These are phyloP conservation scores for Tetracladium setigerum DNA, from an alignment of 495 filamentous ascomycete species.

Conservation along the genomic window DNA sequence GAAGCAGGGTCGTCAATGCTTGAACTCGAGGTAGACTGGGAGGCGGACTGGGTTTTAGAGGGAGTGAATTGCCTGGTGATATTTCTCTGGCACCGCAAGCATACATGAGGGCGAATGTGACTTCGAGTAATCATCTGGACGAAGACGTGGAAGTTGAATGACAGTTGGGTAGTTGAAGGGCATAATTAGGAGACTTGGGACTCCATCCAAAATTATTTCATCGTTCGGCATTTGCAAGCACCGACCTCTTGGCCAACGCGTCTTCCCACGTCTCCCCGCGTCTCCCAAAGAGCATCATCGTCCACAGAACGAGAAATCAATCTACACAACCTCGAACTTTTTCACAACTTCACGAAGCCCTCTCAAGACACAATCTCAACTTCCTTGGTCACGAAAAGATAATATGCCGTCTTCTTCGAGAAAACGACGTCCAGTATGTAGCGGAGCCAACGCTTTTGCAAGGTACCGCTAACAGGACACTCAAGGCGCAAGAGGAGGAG, in stretches of 20 bases:
- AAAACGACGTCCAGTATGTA: slow-evolving; percentile 11
- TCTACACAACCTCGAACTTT: too few species aligned
- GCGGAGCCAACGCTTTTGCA: neutral
- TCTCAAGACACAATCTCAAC: neutral
- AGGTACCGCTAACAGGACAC: neutral
- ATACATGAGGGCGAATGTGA: slow-evolving; percentile 33
- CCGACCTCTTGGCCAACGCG: slow-evolving; percentile 8
- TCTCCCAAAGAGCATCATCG: neutral
- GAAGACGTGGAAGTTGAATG: slow-evolving; percentile 3
- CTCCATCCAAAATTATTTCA: too few species aligned
- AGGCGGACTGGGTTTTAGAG: slow-evolving; percentile 8
- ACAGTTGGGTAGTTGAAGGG: too few species aligned
- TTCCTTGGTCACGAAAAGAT: neutral
- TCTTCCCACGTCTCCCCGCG: slow-evolving; percentile 1
- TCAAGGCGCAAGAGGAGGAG: slow-evolving; percentile 11
- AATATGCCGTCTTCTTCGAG: slow-evolving; percentile 16
- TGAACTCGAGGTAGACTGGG: slow-evolving; percentile 5
- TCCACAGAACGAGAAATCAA: neutral
- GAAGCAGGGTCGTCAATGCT: too few species aligned
- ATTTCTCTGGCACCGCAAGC: slow-evolving; percentile 39
- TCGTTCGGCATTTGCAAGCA: neutral
- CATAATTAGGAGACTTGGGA: too few species aligned
- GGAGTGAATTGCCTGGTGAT: slow-evolving; percentile 19
- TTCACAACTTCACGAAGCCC: neutral
- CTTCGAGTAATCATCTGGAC: slow-evolving; percentile 37